These are phyloP conservation scores for Hypoxylon trugodes DNA, from an alignment of 495 filamentous ascomycete genomes.

Conservation along the genomic window DNA sequence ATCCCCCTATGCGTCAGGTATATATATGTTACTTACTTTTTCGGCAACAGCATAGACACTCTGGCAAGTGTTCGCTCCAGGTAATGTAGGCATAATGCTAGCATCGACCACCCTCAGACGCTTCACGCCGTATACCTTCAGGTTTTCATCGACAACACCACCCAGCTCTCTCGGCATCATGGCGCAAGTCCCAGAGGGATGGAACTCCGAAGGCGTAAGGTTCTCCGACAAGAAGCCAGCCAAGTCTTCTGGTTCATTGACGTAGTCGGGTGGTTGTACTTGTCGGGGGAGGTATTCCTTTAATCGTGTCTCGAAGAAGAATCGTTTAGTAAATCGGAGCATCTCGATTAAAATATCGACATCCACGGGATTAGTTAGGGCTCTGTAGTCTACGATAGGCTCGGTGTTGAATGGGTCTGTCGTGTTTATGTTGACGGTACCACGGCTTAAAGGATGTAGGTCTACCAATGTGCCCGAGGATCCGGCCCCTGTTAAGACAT, in stretches of 20 bases:
- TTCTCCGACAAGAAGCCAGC: slow-evolving; percentile 42
- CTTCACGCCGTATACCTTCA: slow-evolving; percentile 53
- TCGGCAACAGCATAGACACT: slow-evolving; percentile 55
- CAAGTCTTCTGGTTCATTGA: slow-evolving; percentile 44
- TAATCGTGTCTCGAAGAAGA: slow-evolving; percentile 48
- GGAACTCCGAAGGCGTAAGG: slow-evolving; percentile 51
- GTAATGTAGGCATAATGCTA: slow-evolving; percentile 50
- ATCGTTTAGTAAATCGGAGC: slow-evolving; percentile 50
- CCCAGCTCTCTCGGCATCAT: slow-evolving; percentile 65
- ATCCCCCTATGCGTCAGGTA: neutral
- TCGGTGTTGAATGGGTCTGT: slow-evolving; percentile 45
- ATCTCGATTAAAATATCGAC: slow-evolving; percentile 52
- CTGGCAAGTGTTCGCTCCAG: slow-evolving; percentile 54
- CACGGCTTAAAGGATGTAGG: slow-evolving; percentile 56
- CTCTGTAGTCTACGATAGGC: slow-evolving; percentile 59
- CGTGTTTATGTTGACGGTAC: slow-evolving; percentile 56
- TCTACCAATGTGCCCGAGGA: slow-evolving; percentile 49
- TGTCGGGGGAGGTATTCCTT: slow-evolving; percentile 39
- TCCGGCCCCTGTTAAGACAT: slow-evolving; percentile 46
- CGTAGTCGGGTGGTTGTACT: slow-evolving; percentile 42
- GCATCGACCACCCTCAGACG: slow-evolving; percentile 54
- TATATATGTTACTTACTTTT: slow-evolving; percentile 43
- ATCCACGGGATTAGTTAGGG: slow-evolving; percentile 59
- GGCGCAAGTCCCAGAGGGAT: slow-evolving; percentile 59
- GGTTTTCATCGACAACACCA: slow-evolving; percentile 57